These are phyloP conservation scores for Phytophthora pini DNA, from an alignment of 352 stramenopile species.

Conservation along the genomic window DNA sequence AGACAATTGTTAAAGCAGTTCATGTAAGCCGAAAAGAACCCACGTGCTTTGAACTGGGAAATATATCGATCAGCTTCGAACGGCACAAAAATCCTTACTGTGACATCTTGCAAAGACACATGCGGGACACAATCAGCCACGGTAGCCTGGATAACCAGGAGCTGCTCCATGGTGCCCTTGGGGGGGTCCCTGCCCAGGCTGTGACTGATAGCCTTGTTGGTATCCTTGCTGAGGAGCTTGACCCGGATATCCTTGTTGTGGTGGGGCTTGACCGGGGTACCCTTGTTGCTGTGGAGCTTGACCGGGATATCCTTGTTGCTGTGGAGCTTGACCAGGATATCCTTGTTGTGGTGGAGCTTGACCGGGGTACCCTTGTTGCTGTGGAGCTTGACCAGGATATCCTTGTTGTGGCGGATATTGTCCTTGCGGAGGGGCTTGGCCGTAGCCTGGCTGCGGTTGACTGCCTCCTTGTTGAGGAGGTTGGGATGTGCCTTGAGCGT, in stretches of 20 bases:
- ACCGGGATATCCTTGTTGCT: too few relatives aligned
- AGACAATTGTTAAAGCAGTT: slow-evolving; percentile 82
- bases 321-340: slow-evolving; percentile 24
- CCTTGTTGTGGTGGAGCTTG: slow-evolving; percentile 15
- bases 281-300: not conserved
- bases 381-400: slow-evolving; percentile 25
- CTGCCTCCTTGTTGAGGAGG: slow-evolving; percentile 29
- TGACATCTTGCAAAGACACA: too few relatives aligned
- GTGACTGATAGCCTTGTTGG: too few relatives aligned
- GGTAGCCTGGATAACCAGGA: slow-evolving; percentile 48
- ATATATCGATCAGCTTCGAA: not conserved
- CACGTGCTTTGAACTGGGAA: slow-evolving; percentile 5
- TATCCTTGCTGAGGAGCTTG: too few relatives aligned
- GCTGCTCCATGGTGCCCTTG: slow-evolving; percentile 13
- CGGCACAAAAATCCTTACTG: too few relatives aligned
- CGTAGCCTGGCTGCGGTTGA: slow-evolving; percentile 24
- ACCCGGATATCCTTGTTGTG: too few relatives aligned
- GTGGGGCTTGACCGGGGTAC: too few relatives aligned
- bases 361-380: slow-evolving; percentile 16
- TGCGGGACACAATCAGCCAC: slow-evolving; percentile 29
- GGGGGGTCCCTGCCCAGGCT: too few relatives aligned
- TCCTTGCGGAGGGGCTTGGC: slow-evolving; percentile 14
- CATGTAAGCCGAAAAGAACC: slow-evolving; percentile 29
- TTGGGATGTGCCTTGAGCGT: slow-evolving; percentile 29
- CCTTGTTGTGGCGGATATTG: slow-evolving; percentile 25